Evolutionary conservation across 1,284 basidiomycete genomes (phyloP), one percentile per base, ranked within the genome.

Genomic region (Ceratobasidium sp.): DNA sequence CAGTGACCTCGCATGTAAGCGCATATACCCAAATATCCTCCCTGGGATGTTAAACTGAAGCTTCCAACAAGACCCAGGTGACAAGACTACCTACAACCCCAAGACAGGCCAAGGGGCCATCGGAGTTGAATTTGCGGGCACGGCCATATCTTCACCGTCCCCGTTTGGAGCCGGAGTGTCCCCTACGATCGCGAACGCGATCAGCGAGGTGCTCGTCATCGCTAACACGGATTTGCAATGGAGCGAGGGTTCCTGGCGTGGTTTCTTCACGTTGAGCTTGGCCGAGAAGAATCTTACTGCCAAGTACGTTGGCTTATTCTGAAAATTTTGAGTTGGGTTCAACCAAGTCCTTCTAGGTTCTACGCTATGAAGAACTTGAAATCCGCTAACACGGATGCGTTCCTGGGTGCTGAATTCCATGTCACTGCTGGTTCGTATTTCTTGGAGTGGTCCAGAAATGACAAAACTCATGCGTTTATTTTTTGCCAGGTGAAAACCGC

Each of bases 81-180:
- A 86, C 75, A 86, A 86, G 2, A 83, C 80, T n/a, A 84, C 81
- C 84, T 86, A 90, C 81, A 81, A 90, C 78, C 82, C 88, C 6
- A 76, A 79, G 6, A 87, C 87, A 0, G 89, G 89, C 2, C 75
- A 82, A 13, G 88, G 88, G 13, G 85, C 87, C 0, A 83, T 89
- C 61, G 89, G 85, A 9, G 89, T 91, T 51, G 88, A 91, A 80
- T 90, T 90, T 78, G 89, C 88, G 1, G 89, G 89, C 1, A 89
- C 89, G 0, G 88, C 88, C 0, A 89, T 90, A 14, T 86, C 88
- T 0, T 88, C 88, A 0, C 79, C 81, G 1, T 87, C 87, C 9
- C 78, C 85, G 0, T 88, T 89, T 79, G 88, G 88, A 9, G 73
- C 82, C 8, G 82, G 81, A 53, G 82, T 86, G 62, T 75, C 79